Evolutionary conservation across 768 basidiomycete species (phyloP), one percentile per base, ranked within the genome.

Genomic region (Boletus barrowsii): DNA sequence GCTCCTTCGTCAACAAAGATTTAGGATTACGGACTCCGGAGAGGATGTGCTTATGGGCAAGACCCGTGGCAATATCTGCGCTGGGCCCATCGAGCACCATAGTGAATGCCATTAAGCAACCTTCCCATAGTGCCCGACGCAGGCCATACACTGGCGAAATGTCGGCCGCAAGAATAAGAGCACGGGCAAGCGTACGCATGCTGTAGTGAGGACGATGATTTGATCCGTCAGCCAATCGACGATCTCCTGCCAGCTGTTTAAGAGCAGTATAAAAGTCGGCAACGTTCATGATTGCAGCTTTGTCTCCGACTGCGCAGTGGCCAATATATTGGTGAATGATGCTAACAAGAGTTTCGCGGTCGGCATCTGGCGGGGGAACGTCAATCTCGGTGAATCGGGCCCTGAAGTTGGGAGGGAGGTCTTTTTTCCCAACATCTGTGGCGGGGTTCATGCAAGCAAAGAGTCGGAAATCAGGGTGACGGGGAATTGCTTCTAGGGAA

Each of bases 391-490:
- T 97, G 74, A 99, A 98, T 30, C 90, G 84, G 10, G 88, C 83
- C 35, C 95, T 86, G 46, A 98, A 90, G 63, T 87, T 88, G 5
- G 90, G 87, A 17, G 93, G 92, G 0, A 99, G 84, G 64, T 98
- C 96, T 64, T 94, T 97, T 76, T 98, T 99, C 33, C 97, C 97
- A 14, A 98, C 90, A 62, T 99, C 97, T 4, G 95, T 99, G 0
- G 97, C 97, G 5, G 97, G 97, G 66, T 99, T 99, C 97, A 99
- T 99, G 69, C 97, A 99, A 5, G 94, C 94, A 64, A 98, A 98
- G 5, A 98, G 78, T 18, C 96, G 89, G 75, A 99, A 99, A 63
- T 96, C 88, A 17, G 93, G 85, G 68, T 99, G 97, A 0, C 97
- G 88, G 46, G 87, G 86, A 29, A 98, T 80, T 2, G 90, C 88